A percentile compares a stretch with the other conserved stretches of the same genome.
phyloP scores from a whole-genome alignment of 2,329 filamentous ascomycete genomes.

The Elsinoe necatrix region DNA sequence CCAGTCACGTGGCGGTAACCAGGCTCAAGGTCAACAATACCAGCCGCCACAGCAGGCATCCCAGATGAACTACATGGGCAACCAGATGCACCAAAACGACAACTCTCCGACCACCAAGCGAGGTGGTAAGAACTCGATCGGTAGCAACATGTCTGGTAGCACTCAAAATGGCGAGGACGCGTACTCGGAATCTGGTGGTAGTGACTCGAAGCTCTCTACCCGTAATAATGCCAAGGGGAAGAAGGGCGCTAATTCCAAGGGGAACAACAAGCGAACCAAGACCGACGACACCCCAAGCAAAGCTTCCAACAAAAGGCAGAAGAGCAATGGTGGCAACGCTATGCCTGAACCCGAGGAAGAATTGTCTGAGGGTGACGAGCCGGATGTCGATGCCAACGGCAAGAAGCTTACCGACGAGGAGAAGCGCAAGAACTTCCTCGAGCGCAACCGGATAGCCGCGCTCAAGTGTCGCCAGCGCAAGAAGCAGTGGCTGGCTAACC shows the following conservation, averaged over 20 bases:
- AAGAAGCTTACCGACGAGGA: constrained; percentile 98
- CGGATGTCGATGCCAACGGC: constrained; percentile 29
- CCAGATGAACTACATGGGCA: constrained; percentile 31
- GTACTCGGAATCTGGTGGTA: constrained; percentile 64
- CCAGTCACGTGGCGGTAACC: constrained; percentile 55
- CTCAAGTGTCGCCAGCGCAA: constrained; percentile 96
- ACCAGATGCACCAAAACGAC: constrained; percentile 29
- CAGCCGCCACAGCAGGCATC: constrained; percentile 35
- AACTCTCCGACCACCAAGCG: constrained; percentile 22
- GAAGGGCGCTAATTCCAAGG: constrained; percentile 47
- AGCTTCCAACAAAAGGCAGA: constrained; percentile 62
- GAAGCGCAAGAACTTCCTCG: constrained; percentile 95
- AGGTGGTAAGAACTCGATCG: constrained; percentile 42
- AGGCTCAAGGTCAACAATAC: constrained; percentile 42
- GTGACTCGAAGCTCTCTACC: constrained; percentile 54
- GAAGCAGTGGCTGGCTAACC: constrained; percentile 95
- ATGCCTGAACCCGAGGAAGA: constrained; percentile 45
- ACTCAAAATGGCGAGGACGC: constrained; percentile 48
- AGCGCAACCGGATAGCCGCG: constrained; percentile 93
- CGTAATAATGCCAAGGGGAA: constrained; percentile 57
- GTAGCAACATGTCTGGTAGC: constrained; percentile 51
- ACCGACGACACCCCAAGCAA: constrained; percentile 63
- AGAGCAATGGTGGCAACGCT: constrained; percentile 45
- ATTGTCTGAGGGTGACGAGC: constrained; percentile 39
- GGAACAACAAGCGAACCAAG: constrained; percentile 65